phyloP scores from a whole-genome alignment of 1,284 basidiomycete species.

The Ceratobasidium sp. region DNA sequence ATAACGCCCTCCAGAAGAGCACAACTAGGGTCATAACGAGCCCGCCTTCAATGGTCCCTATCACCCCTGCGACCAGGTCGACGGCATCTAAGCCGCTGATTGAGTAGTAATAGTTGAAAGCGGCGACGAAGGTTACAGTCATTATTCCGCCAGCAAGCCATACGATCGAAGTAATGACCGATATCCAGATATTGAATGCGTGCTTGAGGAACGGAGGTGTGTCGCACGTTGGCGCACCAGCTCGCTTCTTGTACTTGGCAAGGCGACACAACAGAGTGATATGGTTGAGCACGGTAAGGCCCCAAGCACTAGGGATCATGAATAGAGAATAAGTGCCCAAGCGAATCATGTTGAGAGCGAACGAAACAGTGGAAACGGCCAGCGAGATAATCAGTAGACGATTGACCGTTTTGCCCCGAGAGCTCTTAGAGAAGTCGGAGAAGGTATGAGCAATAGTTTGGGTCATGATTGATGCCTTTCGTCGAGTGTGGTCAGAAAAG shows the following conservation, averaged over 20 bases:
- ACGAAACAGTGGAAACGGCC: background rate
- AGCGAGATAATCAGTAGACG: background rate
- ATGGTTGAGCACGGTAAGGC: slow-evolving; percentile 6
- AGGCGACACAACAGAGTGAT: slow-evolving; percentile 1
- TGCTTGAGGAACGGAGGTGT: slow-evolving; percentile 16
- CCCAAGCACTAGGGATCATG: slow-evolving; percentile 14
- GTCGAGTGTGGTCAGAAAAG: no score
- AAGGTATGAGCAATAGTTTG: background rate
- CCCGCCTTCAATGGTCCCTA: background rate
- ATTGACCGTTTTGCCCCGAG: background rate
- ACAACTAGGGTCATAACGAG: background rate
- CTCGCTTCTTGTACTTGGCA: slow-evolving; percentile 2
- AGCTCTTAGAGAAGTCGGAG: background rate
- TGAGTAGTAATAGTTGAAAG: background rate
- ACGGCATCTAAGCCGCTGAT: background rate
- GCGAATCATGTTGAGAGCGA: slow-evolving; percentile 1
- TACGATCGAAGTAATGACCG: background rate
- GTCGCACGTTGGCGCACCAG: background rate
- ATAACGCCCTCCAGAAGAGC: slow-evolving; percentile 10
- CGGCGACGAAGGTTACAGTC: background rate
- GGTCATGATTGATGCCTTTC: background rate
- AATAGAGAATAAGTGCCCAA: background rate
- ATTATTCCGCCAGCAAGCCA: background rate
- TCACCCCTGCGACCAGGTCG: background rate
- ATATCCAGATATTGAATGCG: background rate